Conservation (phyloP, 352 stramenopile species). For the Pythium insidiosum region DNA sequence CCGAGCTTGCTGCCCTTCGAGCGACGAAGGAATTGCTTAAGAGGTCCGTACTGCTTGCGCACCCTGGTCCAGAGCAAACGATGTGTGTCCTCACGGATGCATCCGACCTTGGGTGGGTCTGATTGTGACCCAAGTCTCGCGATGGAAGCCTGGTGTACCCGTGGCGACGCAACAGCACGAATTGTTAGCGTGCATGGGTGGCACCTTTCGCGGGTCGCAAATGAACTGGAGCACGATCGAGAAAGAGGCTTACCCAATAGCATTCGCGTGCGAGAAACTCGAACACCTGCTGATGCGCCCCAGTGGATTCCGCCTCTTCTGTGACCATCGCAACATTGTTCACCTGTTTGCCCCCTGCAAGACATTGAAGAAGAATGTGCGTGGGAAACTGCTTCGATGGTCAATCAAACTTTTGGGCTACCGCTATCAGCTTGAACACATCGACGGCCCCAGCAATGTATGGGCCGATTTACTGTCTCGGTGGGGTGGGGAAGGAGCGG, state of each 20-base stretch:
- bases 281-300: constrained; percentile 13
- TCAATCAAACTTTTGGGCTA: constrained; percentile 5
- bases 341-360: too few relatives aligned
- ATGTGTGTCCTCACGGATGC: too few relatives aligned
- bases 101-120: too few relatives aligned
- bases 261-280: constrained; percentile 11
- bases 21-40: background rate
- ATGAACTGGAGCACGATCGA: too few relatives aligned
- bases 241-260: too few relatives aligned
- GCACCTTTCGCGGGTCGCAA: too few relatives aligned
- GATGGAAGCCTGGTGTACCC: too few relatives aligned
- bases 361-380: constrained; percentile 9
- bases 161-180: too few relatives aligned
- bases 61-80: too few relatives aligned
- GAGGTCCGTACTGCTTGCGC: too few relatives aligned
- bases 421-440: constrained; percentile 5
- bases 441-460: constrained; percentile 3
- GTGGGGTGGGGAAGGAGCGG: constrained; percentile 7
- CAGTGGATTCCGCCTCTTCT: constrained; percentile 14
- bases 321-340: constrained; percentile 12
- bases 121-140: too few relatives aligned
- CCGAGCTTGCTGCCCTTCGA: background rate
- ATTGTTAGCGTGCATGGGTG: too few relatives aligned
- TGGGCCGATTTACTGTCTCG: constrained; percentile 13
- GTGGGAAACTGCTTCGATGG: constrained; percentile 7